Evolutionary conservation across 2,329 filamentous ascomycete genomes (phyloP).

Genomic region (Lachnellula suecica): DNA sequence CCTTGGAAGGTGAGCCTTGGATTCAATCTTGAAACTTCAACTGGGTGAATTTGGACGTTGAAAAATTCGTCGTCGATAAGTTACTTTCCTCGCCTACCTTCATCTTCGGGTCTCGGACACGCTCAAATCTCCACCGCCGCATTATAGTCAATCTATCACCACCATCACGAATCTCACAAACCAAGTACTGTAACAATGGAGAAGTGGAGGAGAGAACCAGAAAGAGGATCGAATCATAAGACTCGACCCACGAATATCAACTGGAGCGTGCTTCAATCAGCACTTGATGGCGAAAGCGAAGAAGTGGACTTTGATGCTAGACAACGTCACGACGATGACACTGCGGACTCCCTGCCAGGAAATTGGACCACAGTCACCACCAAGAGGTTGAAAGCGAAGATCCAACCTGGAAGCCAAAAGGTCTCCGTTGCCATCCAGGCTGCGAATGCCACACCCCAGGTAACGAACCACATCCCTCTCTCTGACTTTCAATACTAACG

Average conservation of each 20-base stretch:
- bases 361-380: neutral
- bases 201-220: neutral
- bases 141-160: too few relatives aligned
- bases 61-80: too few relatives aligned
- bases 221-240: neutral
- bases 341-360: constrained; percentile 1
- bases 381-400: neutral
- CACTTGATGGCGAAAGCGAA: neutral
- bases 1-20: too few relatives aligned
- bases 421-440: neutral
- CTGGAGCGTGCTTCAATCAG: neutral
- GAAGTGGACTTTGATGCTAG: neutral
- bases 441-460: neutral
- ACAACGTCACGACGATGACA: constrained; percentile 7
- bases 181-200: neutral
- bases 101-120: too few relatives aligned
- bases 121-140: too few relatives aligned
- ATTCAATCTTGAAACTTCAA: too few relatives aligned
- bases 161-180: too few relatives aligned
- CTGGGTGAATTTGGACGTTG: too few relatives aligned
- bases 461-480: too few relatives aligned
- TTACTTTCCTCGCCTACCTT: too few relatives aligned
- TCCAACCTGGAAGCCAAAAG: too few relatives aligned
- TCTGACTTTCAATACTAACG: too few relatives aligned
- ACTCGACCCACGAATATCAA: neutral